Conservation (phyloP, 768 basidiomycete genomes). For the Trametes villosa region DNA sequence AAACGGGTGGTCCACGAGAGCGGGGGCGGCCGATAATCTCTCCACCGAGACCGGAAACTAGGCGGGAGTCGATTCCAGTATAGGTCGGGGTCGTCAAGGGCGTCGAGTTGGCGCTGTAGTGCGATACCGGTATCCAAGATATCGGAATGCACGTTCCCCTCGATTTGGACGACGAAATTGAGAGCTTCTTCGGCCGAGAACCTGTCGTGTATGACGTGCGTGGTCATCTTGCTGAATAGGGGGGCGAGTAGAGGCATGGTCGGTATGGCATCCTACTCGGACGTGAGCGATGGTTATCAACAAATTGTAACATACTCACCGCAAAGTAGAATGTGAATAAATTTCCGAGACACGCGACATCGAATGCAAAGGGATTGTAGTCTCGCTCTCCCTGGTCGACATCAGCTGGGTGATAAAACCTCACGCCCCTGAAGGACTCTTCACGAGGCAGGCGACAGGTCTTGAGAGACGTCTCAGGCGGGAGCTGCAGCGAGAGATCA, state of each 20-base stretch:
- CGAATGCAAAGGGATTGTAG: constrained; percentile 8
- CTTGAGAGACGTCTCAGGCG: background rate
- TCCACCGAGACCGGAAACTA: background rate
- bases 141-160: background rate
- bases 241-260: background rate
- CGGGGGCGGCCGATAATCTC: background rate
- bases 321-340: background rate
- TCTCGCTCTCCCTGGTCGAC: background rate
- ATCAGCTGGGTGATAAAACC: background rate
- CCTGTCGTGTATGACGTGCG: background rate
- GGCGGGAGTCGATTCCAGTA: background rate
- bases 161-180: background rate
- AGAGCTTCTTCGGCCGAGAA: constrained; percentile 1
- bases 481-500: background rate
- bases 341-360: constrained; percentile 4
- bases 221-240: constrained; percentile 4
- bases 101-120: background rate
- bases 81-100: background rate
- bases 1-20: background rate
- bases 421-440: background rate
- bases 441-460: background rate
- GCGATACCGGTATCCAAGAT: background rate
- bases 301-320: background rate
- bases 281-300: background rate
- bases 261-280: background rate